phyloP scores from a whole-genome alignment of 352 stramenopile genomes.

The Phytophthora europaea region DNA sequence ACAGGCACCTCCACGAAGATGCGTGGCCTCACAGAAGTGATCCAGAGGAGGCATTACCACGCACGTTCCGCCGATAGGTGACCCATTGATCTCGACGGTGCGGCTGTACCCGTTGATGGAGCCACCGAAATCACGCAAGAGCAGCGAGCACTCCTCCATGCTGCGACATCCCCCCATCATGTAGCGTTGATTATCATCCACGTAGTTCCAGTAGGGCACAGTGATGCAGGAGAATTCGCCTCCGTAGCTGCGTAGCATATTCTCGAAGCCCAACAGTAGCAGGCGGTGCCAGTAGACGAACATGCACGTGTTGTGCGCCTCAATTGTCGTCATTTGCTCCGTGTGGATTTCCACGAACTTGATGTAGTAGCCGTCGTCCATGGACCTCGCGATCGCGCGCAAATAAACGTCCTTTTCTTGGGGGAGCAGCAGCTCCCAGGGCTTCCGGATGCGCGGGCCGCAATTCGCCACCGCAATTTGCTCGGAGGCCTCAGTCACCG shows the following conservation, averaged over 20 bases:
- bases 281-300: conserved; percentile 91
- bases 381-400: conserved; percentile 71
- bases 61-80: conserved; percentile 68
- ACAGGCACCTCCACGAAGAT: conserved; percentile 47
- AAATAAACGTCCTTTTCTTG: conserved; percentile 83
- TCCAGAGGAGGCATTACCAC: conserved; percentile 55
- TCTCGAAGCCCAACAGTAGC: conserved; percentile 87
- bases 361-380: conserved; percentile 89
- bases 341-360: conserved; percentile 91
- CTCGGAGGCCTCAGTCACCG: conserved; percentile 36
- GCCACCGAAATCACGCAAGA: conserved; percentile 78
- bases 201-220: conserved; percentile 91
- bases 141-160: conserved; percentile 79
- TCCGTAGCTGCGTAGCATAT: conserved; percentile 85
- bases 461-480: conserved; percentile 46
- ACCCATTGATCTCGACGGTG: conserved; percentile 78
- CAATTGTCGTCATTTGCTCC: conserved; percentile 81
- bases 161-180: conserved; percentile 66
- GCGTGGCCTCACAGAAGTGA: conserved; percentile 85
- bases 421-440: conserved; percentile 72
- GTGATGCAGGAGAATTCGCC: conserved; percentile 88
- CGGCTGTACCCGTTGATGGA: conserved; percentile 45
- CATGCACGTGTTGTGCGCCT: conserved; percentile 90
- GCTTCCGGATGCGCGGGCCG: conserved; percentile 78
- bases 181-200: conserved; percentile 82